Evolutionary conservation across 192 early-diverging fungal species (phyloP).

Genomic region (Podochytrium sp.): DNA sequence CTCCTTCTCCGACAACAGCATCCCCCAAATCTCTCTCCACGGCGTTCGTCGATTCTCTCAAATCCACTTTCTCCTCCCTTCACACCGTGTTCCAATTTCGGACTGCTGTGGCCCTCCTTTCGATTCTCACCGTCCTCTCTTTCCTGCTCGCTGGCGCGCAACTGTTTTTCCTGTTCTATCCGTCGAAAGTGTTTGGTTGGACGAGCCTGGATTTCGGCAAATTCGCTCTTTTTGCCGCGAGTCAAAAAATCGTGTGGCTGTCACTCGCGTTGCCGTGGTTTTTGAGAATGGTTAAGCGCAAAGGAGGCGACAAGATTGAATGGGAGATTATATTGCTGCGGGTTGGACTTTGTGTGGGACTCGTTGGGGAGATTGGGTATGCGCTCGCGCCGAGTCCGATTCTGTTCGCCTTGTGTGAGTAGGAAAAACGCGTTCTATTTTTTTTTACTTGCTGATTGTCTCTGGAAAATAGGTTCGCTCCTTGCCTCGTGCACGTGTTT

Average conservation of each 20-base stretch:
- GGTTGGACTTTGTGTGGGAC: not conserved
- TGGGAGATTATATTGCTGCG: conserved; percentile 19
- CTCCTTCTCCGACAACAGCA: not conserved
- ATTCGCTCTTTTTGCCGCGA: conserved; percentile 4
- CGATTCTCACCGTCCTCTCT: conserved; percentile 2
- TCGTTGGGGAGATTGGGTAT: conserved; percentile 2
- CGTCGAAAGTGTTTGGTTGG: conserved; percentile 16
- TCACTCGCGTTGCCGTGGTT: not conserved
- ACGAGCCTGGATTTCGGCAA: conserved; percentile 8
- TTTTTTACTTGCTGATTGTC: not conserved
- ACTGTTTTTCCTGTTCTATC: conserved; percentile 23
- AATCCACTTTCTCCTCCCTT: not conserved
- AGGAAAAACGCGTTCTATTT: no score
- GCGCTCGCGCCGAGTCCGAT: not conserved
- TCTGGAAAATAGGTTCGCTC: not conserved
- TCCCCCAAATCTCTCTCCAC: not conserved
- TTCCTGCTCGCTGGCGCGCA: conserved; percentile 4
- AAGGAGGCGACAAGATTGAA: not conserved
- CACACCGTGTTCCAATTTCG: not conserved
- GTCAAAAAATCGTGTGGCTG: conserved; percentile 14
- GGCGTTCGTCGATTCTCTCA: not conserved
- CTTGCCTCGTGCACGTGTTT: conserved; percentile 10
- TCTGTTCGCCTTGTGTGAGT: not conserved
- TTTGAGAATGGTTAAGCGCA: not conserved
- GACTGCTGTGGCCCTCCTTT: not conserved